Evolutionary conservation across 805 yeast species (phyloP).

Genomic region (Maudiozyma bulderi): DNA sequence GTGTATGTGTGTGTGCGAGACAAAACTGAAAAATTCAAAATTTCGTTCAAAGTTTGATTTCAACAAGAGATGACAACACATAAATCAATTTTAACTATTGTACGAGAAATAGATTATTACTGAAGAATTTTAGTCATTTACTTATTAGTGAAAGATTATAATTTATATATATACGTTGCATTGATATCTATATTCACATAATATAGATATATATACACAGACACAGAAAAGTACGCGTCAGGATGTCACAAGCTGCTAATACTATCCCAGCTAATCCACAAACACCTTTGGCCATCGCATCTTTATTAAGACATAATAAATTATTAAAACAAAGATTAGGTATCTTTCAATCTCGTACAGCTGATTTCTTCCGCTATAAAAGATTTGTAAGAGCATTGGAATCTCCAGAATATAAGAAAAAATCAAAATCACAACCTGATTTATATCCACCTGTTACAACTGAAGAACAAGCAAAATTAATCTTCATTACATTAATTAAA

Average conservation of each 20-base stretch:
- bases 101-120: background rate
- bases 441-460: conserved; percentile 37
- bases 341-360: conserved; percentile 54
- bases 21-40: too few species aligned
- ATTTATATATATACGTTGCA: too few species aligned
- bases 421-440: conserved; percentile 38
- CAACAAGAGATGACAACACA: background rate
- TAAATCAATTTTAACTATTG: background rate
- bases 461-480: conserved; percentile 25
- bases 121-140: too few species aligned
- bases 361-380: conserved; percentile 81
- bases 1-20: too few species aligned
- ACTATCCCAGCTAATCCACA: conserved; percentile 32
- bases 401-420: conserved; percentile 57
- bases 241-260: background rate
- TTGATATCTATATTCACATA: too few species aligned
- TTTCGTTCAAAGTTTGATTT: too few species aligned
- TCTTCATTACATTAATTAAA: conserved; percentile 60
- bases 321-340: conserved; percentile 79
- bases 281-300: conserved; percentile 58
- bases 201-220: too few species aligned
- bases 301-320: conserved; percentile 53
- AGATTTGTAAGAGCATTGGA: conserved; percentile 71
- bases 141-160: too few species aligned
- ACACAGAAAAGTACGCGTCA: background rate